phyloP scores from a whole-genome alignment of 192 early-diverging fungal species.

The Mortierella claussenii region DNA sequence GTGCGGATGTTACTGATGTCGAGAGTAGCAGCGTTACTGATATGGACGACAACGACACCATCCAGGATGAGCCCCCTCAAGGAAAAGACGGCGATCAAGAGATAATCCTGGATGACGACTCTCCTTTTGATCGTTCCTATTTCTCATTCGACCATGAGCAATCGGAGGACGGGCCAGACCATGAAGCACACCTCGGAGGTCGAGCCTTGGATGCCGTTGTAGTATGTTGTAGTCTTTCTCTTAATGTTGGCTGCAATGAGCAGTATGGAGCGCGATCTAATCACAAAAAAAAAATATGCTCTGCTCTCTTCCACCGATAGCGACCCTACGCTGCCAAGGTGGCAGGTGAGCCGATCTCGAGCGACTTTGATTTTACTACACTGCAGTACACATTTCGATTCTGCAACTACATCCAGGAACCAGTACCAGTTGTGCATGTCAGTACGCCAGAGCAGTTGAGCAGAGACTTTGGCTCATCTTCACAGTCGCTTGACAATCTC shows the following conservation, averaged over 20 bases:
- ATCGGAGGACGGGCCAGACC: constrained; percentile 35
- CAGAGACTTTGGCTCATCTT: neutral
- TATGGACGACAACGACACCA: constrained; percentile 18
- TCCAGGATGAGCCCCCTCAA: neutral
- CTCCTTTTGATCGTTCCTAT: constrained; percentile 45
- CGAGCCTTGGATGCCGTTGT: constrained; percentile 56
- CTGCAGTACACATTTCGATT: constrained; percentile 73
- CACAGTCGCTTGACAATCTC: neutral
- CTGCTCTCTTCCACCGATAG: too few species aligned
- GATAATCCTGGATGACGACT: constrained; percentile 20
- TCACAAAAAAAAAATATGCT: too few species aligned
- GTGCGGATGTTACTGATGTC: neutral
- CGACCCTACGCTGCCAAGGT: constrained; percentile 85
- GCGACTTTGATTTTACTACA: constrained; percentile 68
- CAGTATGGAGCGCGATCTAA: too few species aligned
- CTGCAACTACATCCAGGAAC: constrained; percentile 47
- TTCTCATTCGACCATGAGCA: constrained; percentile 37
- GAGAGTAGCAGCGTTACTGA: neutral
- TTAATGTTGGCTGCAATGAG: too few species aligned
- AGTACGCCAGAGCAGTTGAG: constrained; percentile 25
- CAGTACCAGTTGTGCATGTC: constrained; percentile 43
- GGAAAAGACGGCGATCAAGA: constrained; percentile 8
- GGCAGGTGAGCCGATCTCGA: constrained; percentile 71
- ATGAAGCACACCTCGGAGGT: constrained; percentile 38
- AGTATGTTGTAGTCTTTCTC: too few species aligned